Base-by-base conservation (phyloP, 495 filamentous ascomycete genomes). In the Copromyces sp. region DNA sequence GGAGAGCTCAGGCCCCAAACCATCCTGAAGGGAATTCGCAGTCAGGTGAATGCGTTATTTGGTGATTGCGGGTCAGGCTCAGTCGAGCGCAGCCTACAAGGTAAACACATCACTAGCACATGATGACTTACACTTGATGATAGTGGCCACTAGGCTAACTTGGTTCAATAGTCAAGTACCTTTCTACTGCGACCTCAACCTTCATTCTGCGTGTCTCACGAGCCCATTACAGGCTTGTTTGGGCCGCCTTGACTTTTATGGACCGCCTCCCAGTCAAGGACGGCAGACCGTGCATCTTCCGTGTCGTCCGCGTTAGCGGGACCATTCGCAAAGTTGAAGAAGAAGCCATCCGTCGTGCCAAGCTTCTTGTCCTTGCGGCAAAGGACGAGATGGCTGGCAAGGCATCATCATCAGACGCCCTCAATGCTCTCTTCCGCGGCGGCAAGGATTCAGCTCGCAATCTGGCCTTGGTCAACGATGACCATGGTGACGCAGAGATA, bases 291-390 rank as follows among this genome's bases (percentile, higher is more conserved):
- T 94, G 93, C 75, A 89, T 96, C 8, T 91, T 94, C 69, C 89
- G 91, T 68, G 94, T 98, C n/a, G 87, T 97, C 17, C 86, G 92
- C 71, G 93, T 97, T n/a, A 93, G 91, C 72, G 95, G 95, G 29
- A 99, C 96, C 11, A 96, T 99, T 76, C 89, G 89, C 73, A 97
- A 97, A 83, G 91, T 90, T 3, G 93, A 98, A 84, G 90, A 95
- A 80, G 94, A 95, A 80, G 93, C 91, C 42, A 90, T 98, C 77
- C 86, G 89, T 29, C 86, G 93, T 73, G 92, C 93, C 47, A 89
- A 89, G 75, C 84, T 85, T 69, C 88, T 92, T 77, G 90, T 97
- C 72, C 83, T 90, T 70, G 86, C 88, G 53, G 87, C 89, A 8
- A 83, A 86, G 75, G 84, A 83, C 14, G 80, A 79, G 71, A 79